Evolutionary conservation across 768 basidiomycete genomes (phyloP).

Genomic region (Xerocomus spinulosus): DNA sequence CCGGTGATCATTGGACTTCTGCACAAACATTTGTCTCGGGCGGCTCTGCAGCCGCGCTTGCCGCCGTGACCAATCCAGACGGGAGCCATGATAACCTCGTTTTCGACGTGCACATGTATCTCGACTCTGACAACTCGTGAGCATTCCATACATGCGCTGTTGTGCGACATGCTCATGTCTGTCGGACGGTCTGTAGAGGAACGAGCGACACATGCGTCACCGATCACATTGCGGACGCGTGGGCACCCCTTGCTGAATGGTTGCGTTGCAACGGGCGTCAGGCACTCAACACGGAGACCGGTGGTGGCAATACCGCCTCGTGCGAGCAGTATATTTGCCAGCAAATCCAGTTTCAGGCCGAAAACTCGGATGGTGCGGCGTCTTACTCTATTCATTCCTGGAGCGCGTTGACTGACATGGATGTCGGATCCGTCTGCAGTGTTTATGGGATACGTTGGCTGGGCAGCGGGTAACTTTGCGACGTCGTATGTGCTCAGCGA

Average conservation of each 20-base stretch:
- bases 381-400: not conserved
- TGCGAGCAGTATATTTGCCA: slow-evolving; percentile 44
- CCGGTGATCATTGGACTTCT: slow-evolving; percentile 56
- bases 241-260: slow-evolving; percentile 46
- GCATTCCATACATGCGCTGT: slow-evolving; percentile 1
- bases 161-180: not conserved
- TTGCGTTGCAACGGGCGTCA: slow-evolving; percentile 46
- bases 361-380: slow-evolving; percentile 42
- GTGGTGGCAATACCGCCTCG: slow-evolving; percentile 48
- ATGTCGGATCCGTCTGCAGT: not conserved
- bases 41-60: slow-evolving; percentile 46
- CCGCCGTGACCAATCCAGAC: slow-evolving; percentile 42
- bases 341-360: slow-evolving; percentile 43
- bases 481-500: not conserved
- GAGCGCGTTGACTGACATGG: not conserved
- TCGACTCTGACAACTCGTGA: slow-evolving; percentile 50
- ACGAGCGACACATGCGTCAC: slow-evolving; percentile 38
- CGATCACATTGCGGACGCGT: slow-evolving; percentile 47
- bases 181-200: not conserved
- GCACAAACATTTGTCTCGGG: slow-evolving; percentile 47
- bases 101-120: slow-evolving; percentile 63
- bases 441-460: not conserved
- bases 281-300: slow-evolving; percentile 58
- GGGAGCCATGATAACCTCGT: slow-evolving; percentile 43
- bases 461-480: not conserved